Evolutionary conservation across 2,329 filamentous ascomycete genomes (phyloP), one percentile per base, ranked within the genome.

Genomic region (Cercospora berteroae): DNA sequence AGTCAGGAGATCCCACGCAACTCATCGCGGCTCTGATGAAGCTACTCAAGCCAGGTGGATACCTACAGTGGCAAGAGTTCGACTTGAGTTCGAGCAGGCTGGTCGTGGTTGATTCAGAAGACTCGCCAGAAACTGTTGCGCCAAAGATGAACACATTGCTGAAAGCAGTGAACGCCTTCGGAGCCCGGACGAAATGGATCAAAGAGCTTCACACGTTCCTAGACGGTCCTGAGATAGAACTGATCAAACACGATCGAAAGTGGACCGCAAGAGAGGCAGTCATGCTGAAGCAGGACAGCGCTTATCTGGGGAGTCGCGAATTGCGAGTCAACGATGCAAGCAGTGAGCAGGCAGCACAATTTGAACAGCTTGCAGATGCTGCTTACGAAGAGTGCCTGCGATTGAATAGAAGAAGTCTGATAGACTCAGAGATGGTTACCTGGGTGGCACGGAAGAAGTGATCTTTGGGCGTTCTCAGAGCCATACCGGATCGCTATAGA

Each of bases 51-150:
- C 64, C 64, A 1, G 58, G 48, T 7, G 64, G 64, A 16, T 66
- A 66, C 27, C 58, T 66, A 4, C 64, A 66, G 31, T 66, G 64
- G 66, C 52, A 52, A 16, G 62, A 64, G n/a, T 36, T 25, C 20
- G 55, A 33, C 4, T 10, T 57, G 16, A n/a, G 5, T 3, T 57
- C 55, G 27, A 57, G 18, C 29, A 57, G 13, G 5, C 25, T 57
- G 18, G 29, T 57, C 55, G 55, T 57, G 8, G 55, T 20, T 12
- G 25, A 33, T 57, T 4, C 27, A 10, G 27, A 57, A 27, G 55
- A 33, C 18, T 1, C 27, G 8, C 55, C 55, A 9, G 29, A 29
- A 6, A 1, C 8, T 9, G 16, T 31, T 2, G 55, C 55, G 6
- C 55, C 48, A 10, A 64, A 20, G 5, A 64, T 39, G 36, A 50